Conservation (phyloP, 225 moss, liverwort and hornwort genomes). For the Rhytidiadelphus loreus region DNA sequence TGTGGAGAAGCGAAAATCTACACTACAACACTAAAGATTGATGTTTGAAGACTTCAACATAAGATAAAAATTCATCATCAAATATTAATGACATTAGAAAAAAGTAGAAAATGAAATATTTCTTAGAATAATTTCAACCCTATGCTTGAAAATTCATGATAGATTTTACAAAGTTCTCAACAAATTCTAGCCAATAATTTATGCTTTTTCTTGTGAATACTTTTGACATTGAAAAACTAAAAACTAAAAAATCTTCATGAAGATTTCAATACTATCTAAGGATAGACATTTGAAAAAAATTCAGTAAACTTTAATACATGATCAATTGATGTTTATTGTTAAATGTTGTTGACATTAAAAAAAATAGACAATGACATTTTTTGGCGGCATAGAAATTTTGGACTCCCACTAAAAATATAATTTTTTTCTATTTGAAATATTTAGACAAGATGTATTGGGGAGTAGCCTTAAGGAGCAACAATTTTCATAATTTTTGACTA, state of each 20-base stretch:
- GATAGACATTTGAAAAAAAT: not conserved
- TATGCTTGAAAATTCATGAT: too few relatives aligned
- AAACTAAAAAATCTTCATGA: not conserved
- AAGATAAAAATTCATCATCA: too few relatives aligned
- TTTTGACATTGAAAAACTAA: not conserved
- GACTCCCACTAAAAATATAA: fast-evolving
- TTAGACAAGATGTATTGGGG: too few relatives aligned
- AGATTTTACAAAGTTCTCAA: not conserved
- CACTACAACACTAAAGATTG: too few relatives aligned
- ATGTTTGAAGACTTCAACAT: too few relatives aligned
- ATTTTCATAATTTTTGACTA: too few relatives aligned
- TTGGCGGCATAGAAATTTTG: not conserved
- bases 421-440: too few relatives aligned
- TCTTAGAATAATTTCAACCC: too few relatives aligned
- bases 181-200: not conserved
- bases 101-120: too few relatives aligned
- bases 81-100: too few relatives aligned
- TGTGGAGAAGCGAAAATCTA: too few relatives aligned
- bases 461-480: too few relatives aligned
- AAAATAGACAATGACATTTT: not conserved
- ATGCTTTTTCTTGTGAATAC: not conserved
- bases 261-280: not conserved
- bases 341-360: not conserved
- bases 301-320: not conserved
- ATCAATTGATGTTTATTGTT: not conserved